Evolutionary conservation across 2,329 filamentous ascomycete species (phyloP), one percentile per base, ranked within the genome.

Genomic region (Colletotrichum chrysophilum): DNA sequence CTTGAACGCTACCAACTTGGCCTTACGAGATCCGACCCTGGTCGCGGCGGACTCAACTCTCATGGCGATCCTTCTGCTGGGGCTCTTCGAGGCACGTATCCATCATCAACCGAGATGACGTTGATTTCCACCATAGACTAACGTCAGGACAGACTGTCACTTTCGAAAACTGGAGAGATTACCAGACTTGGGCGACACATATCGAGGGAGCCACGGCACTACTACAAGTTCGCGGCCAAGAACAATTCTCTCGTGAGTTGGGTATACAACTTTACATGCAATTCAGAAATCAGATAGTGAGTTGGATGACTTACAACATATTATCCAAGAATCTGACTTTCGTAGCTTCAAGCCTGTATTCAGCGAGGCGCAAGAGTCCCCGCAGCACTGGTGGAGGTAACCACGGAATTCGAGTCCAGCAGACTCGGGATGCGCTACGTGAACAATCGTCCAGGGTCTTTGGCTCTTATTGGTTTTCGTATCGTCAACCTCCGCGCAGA

Each of bases 211-310:
- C 80, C 10, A 78, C 69, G 6, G 73, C 79, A 1, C 69, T 82
- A 9, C 55, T 82, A 10, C 67, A 79, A 30, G 76, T 81, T 21
- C 78, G 80, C 16, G 80, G 80, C 18, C 71, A 67, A 28, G 34
- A 77, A 9, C 80, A 82, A 38, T 81, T 80, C 55, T 64, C 32
- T 10, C 64, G 64, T 8, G 69, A 80, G 14, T 76, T 74, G 14
- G 79, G 80, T n/a, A 74, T 71, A 24, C 77, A 79, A n/a, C 76
- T 81, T 5, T 80, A 76, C 55, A 55, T 79, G 7, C 78, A 78
- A 28, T 65, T 81, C n/a, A 79, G 80, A 4, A 77, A 79, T 56
- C 79, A 80, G 73, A 79, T 81, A 18, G 80, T 82, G 13, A 78
- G 80, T 72, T 60, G 12, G n/a, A 10, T 24, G 18, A 26, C 26